Evolutionary conservation across 2,329 filamentous ascomycete species (phyloP).

Genomic region (Paraconiothyrium sp.): DNA sequence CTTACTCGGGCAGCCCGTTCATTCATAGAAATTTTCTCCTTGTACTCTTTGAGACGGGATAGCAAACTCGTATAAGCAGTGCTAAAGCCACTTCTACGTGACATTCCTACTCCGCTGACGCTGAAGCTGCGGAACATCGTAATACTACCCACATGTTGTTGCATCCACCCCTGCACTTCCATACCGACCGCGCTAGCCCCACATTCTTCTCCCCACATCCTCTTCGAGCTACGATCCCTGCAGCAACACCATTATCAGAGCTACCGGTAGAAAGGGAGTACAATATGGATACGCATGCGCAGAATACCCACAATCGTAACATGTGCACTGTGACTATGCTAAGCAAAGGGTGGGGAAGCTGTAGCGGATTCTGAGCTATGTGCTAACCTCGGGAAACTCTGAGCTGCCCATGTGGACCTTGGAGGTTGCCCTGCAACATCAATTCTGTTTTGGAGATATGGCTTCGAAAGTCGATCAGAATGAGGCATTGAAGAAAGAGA

Average conservation of each 20-base stretch:
- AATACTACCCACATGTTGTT: constrained; percentile 4
- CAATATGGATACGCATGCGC: constrained; percentile 16
- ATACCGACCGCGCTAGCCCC: constrained; percentile 32
- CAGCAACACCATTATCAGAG: constrained; percentile 10
- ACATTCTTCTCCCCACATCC: constrained; percentile 29
- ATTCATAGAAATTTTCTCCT: too few relatives aligned
- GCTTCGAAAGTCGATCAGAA: constrained; percentile 14
- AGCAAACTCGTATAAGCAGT: neutral
- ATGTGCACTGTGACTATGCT: neutral
- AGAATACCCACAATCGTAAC: neutral
- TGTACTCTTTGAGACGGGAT: too few relatives aligned
- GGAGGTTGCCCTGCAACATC: constrained; percentile 14
- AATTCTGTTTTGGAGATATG: constrained; percentile 12
- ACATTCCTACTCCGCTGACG: too few relatives aligned
- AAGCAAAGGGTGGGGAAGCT: constrained; percentile 21
- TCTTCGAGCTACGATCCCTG: constrained; percentile 15
- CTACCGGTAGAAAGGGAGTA: constrained; percentile 19
- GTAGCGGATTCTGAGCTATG: constrained; percentile 8
- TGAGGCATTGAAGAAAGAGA: constrained; percentile 4
- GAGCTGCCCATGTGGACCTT: constrained; percentile 1
- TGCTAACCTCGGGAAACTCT: neutral
- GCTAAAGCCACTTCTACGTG: too few relatives aligned
- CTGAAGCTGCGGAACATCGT: neutral
- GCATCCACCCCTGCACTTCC: neutral
- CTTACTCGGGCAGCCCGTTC: neutral